These are phyloP conservation scores for Acer yangbiense DNA, from an alignment of 345 rosid species.

Conservation along the genomic window DNA sequence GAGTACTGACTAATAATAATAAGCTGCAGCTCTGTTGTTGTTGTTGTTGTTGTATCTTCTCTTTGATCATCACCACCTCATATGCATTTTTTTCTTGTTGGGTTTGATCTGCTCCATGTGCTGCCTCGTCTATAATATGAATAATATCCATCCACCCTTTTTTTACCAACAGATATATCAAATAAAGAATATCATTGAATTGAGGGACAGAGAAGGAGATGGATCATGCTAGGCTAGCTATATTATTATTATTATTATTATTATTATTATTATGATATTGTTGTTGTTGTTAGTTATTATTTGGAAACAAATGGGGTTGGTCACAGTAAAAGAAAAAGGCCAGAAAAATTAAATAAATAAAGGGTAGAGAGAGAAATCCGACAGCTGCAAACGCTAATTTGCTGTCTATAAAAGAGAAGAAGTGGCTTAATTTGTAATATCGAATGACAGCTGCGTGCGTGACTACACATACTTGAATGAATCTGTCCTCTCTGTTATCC, in stretches of 20 bases:
- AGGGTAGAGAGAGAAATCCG: conserved; percentile 29
- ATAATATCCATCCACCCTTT: neutral
- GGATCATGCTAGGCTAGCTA: neutral
- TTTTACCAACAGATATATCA: conserved; percentile 15
- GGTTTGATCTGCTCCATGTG: conserved; percentile 13
- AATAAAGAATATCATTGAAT: conserved; percentile 21
- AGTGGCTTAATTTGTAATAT: conserved; percentile 31
- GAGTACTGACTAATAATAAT: neutral
- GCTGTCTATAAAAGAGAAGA: conserved; percentile 39
- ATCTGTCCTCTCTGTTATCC: conserved; percentile 57
- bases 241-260: conserved; percentile 5
- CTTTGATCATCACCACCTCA: conserved; percentile 12
- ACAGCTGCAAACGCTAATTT: conserved; percentile 59
- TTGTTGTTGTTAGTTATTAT: conserved; percentile 14
- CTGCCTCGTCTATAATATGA: neutral
- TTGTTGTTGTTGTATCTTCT: neutral
- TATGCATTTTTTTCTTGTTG: conserved; percentile 4
- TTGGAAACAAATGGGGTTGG: conserved; percentile 19
- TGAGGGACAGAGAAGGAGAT: conserved; percentile 24
- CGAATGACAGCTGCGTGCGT: conserved; percentile 62
- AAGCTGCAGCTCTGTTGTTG: neutral
- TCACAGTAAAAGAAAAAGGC: conserved; percentile 28
- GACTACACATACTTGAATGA: conserved; percentile 46
- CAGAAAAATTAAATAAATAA: neutral
- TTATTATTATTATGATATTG: neutral